Conservation (phyloP, 2,329 filamentous ascomycete genomes). For the Venturia asperata region DNA sequence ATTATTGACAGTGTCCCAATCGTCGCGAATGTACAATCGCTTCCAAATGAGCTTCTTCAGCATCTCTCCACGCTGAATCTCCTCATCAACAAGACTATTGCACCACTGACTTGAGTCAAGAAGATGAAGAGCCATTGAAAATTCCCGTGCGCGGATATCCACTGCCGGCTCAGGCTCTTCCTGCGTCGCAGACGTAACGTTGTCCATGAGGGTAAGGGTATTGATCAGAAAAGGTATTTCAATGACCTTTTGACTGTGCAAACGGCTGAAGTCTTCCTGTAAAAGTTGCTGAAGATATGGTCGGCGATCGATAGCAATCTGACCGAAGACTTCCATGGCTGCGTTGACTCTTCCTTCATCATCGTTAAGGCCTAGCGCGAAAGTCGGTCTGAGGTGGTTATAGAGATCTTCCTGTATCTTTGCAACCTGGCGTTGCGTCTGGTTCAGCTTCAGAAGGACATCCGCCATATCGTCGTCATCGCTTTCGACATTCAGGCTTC, state of each 20-base stretch:
- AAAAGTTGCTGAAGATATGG: conserved; percentile 22
- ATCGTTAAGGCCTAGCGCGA: conserved; percentile 19
- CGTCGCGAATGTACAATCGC: conserved; percentile 71
- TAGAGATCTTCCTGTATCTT: conserved; percentile 8
- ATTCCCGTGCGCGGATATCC: conserved; percentile 53
- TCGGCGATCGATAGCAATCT: not conserved
- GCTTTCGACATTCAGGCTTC: conserved; percentile 2
- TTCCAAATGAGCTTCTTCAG: conserved; percentile 71
- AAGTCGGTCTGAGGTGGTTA: not conserved
- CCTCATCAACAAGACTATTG: conserved; percentile 38
- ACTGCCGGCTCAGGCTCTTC: conserved; percentile 31
- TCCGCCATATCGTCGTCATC: not conserved
- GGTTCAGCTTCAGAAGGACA: not conserved
- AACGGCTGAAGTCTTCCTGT: not conserved
- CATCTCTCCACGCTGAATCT: conserved; percentile 36
- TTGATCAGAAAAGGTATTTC: conserved; percentile 55
- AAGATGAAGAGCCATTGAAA: conserved; percentile 63
- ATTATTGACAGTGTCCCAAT: conserved; percentile 76
- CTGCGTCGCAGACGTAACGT: conserved; percentile 25
- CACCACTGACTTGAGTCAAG: conserved; percentile 48
- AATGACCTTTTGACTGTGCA: not conserved
- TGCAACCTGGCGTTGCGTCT: not conserved
- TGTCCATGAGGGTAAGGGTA: conserved; percentile 69
- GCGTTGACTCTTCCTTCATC: not conserved
- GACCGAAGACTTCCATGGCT: conserved; percentile 8